Evolutionary conservation across 1,284 basidiomycete species (phyloP).

Genomic region (Leucoagaricus sp.): DNA sequence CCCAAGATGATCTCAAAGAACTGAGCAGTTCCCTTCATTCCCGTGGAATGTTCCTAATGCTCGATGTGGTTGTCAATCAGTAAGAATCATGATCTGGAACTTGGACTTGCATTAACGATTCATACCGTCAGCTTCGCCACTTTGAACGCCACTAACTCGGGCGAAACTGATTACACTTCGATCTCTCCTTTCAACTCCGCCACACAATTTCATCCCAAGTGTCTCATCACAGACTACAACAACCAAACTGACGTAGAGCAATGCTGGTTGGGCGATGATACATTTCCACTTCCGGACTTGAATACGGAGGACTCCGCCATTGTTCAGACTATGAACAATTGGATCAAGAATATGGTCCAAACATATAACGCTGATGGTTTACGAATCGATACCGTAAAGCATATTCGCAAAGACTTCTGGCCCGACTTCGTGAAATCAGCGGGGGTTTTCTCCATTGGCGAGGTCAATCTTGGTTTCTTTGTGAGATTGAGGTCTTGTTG

Average conservation of each 20-base stretch:
- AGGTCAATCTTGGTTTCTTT: constrained; percentile 42
- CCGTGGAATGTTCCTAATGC: constrained; percentile 77
- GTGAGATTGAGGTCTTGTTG: background rate
- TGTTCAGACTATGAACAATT: constrained; percentile 51
- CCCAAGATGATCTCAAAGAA: constrained; percentile 60
- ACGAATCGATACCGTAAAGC: constrained; percentile 69
- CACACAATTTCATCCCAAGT: constrained; percentile 37
- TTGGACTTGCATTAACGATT: background rate
- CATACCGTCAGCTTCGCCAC: constrained; percentile 1
- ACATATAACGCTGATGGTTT: constrained; percentile 66
- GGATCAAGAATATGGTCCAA: constrained; percentile 58
- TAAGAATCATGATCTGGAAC: constrained; percentile 34
- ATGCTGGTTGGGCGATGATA: constrained; percentile 75
- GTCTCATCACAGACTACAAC: constrained; percentile 48
- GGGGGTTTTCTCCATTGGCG: constrained; percentile 77
- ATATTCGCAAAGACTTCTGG: constrained; percentile 65
- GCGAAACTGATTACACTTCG: constrained; percentile 38
- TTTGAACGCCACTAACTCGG: constrained; percentile 1
- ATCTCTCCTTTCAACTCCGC: constrained; percentile 37
- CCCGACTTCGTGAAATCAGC: constrained; percentile 59
- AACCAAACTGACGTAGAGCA: constrained; percentile 72
- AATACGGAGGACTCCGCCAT: constrained; percentile 70
- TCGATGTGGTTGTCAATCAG: constrained; percentile 79
- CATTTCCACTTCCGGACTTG: constrained; percentile 66
- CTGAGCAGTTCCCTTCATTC: constrained; percentile 63